Evolutionary conservation across 495 filamentous ascomycete genomes (phyloP).

Genomic region (Talaromyces nanjingensis): DNA sequence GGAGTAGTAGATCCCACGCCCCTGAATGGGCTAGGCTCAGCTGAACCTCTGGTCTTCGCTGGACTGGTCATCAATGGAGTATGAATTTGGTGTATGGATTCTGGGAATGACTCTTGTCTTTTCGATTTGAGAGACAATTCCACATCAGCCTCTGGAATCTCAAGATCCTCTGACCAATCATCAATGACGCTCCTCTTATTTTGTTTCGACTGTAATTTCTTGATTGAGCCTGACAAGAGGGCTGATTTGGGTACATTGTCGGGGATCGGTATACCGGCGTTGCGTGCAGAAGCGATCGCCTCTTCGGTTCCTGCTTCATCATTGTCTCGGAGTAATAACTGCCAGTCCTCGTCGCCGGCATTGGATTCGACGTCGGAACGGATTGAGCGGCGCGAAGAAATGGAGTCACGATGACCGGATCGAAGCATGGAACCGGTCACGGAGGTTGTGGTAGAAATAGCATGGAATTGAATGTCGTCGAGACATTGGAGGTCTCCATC

Average conservation of each 20-base stretch:
- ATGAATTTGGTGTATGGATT: constrained; percentile 57
- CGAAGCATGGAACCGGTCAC: constrained; percentile 41
- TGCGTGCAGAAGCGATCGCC: constrained; percentile 78
- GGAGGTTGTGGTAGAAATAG: constrained; percentile 54
- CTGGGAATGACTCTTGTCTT: constrained; percentile 56
- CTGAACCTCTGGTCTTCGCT: constrained; percentile 26
- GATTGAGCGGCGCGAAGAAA: constrained; percentile 69
- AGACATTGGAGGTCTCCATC: constrained; percentile 71
- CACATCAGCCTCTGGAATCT: constrained; percentile 58
- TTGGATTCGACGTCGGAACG: constrained; percentile 73
- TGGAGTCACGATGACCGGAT: constrained; percentile 60
- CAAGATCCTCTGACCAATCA: constrained; percentile 89
- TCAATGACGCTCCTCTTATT: constrained; percentile 68
- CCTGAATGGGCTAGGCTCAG: constrained; percentile 15
- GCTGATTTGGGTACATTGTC: constrained; percentile 88
- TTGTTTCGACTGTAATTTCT: constrained; percentile 77
- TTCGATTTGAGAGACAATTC: constrained; percentile 57
- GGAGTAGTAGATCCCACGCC: constrained; percentile 22
- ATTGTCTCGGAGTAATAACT: constrained; percentile 68
- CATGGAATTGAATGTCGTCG: constrained; percentile 61
- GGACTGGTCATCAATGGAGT: constrained; percentile 33
- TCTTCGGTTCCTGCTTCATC: constrained; percentile 74
- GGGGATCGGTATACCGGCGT: constrained; percentile 88
- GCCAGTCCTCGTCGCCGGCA: constrained; percentile 74
- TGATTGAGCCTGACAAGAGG: constrained; percentile 88